Evolutionary conservation across 306 rosid species (phyloP), one percentile per base, ranked within the genome.

Genomic region (Quercus engelmannii): DNA sequence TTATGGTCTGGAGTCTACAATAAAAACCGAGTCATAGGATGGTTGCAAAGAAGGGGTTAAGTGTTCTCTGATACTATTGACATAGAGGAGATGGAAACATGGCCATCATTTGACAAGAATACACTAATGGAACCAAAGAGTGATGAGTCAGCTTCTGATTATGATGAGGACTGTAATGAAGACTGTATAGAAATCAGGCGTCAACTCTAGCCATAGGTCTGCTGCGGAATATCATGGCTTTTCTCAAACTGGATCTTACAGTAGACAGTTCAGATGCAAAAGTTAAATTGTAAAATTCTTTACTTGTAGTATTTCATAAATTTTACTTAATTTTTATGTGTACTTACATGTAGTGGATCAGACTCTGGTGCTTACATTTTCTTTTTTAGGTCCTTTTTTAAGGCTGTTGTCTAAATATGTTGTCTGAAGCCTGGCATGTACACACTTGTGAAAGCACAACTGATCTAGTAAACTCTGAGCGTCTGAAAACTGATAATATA

Each of bases 41-140:
- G 84, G 89, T 93, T 25, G 76, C 83, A 0, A 86, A 81, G 82
- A 93, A 87, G 83, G 97, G 90, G 63, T 62, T 96, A 73, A 86
- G 75, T 96, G 98, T 75, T 96, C 99, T 63, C 88, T 13, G 99
- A 93, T 71, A 91, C 96, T 19, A 96, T 93, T 65, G 97, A 89
- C 74, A 83, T 93, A 90, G 98, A 96, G 75, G 99, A 96, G 87
- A 93, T 93, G 99, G 98, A 88, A 77, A 85, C 79, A 55, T 87
- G 79, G 64, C 86, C 88, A 8, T 79, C 91, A 21, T 96, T 96
- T 79, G 83, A 93, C 78, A 93, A 93, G 96, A 86, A 83, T 79
- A 88, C 94, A 4, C 82, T 93, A 82, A 86, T 82, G 81, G 93
- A 85, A 77, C 94, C 93, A 43, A 87, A 90, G 76, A 78, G 78